phyloP scores from a whole-genome alignment of 495 filamentous ascomycete species.

The Hamigera avellanea region DNA sequence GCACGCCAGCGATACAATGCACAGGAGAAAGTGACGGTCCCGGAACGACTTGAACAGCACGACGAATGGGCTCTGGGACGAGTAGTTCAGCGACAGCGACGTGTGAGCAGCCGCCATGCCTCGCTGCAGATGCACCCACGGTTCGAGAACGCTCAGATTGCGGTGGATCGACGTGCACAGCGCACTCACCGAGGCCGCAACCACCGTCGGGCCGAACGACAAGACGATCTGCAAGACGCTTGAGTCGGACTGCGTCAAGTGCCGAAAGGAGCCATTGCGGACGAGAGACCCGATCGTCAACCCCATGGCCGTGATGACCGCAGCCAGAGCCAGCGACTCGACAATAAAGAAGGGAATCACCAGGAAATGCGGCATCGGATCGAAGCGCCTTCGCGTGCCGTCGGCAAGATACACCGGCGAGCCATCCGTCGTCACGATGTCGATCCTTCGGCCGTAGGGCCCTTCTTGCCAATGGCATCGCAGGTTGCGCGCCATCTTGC shows the following conservation, averaged over 20 bases:
- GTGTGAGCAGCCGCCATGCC: slow-evolving; percentile 18
- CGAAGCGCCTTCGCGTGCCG: slow-evolving; percentile 13
- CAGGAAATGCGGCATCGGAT: slow-evolving; percentile 30
- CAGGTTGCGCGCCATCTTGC: slow-evolving; percentile 19
- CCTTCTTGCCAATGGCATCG: slow-evolving; percentile 23
- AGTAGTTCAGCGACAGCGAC: slow-evolving; percentile 28
- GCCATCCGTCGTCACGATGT: slow-evolving; percentile 25
- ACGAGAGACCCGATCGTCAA: slow-evolving; percentile 20
- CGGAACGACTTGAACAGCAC: slow-evolving; percentile 22
- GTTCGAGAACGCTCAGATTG: slow-evolving; percentile 29
- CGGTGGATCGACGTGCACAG: slow-evolving; percentile 30
- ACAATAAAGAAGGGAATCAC: slow-evolving; percentile 29
- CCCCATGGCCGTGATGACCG: slow-evolving; percentile 24
- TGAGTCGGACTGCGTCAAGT: slow-evolving; percentile 25
- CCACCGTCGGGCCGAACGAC: slow-evolving; percentile 26
- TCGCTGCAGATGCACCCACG: slow-evolving; percentile 33
- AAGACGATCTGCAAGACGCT: slow-evolving; percentile 25
- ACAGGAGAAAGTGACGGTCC: slow-evolving; percentile 20
- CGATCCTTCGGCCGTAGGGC: slow-evolving; percentile 24
- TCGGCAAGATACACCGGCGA: slow-evolving; percentile 17
- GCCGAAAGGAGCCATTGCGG: slow-evolving; percentile 21
- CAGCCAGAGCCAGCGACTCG: slow-evolving; percentile 24
- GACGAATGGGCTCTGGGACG: slow-evolving; percentile 24
- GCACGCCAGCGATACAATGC: slow-evolving; percentile 24
- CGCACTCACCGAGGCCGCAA: slow-evolving; percentile 24